phyloP scores from a whole-genome alignment of 164 flowering plant species.

The Litsea cubeba region DNA sequence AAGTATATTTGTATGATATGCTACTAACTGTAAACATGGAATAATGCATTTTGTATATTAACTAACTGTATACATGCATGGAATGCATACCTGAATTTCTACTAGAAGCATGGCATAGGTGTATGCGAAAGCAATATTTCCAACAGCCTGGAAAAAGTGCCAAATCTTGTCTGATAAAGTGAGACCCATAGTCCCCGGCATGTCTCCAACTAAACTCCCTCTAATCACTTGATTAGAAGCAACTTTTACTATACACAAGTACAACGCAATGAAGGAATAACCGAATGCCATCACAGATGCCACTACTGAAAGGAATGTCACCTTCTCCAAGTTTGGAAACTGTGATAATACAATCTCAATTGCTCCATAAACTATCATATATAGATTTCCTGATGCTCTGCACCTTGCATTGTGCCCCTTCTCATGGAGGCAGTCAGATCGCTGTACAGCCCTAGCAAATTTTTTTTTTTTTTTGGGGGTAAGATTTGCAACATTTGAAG shows the following conservation, averaged over 20 bases:
- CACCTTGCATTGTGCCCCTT: slow-evolving; percentile 26
- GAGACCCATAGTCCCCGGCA: slow-evolving; percentile 8
- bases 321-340: slow-evolving; percentile 38
- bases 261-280: slow-evolving; percentile 25
- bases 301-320: slow-evolving; percentile 30
- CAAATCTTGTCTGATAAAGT: slow-evolving; percentile 26
- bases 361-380: slow-evolving; percentile 28
- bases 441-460: slow-evolving; percentile 21
- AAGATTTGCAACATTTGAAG: not conserved
- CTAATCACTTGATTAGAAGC: slow-evolving; percentile 17
- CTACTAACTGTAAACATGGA: too few species aligned
- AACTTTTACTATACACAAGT: slow-evolving; percentile 21
- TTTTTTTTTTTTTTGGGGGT: not conserved
- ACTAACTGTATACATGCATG: too few species aligned
- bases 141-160: slow-evolving; percentile 35
- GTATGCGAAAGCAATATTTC: slow-evolving; percentile 44
- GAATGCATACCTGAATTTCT: slow-evolving; percentile 36
- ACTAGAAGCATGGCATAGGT: slow-evolving; percentile 31
- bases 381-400: slow-evolving; percentile 20
- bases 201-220: slow-evolving; percentile 25
- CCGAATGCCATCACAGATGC: slow-evolving; percentile 33
- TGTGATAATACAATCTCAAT: slow-evolving; percentile 33
- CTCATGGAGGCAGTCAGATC: slow-evolving; percentile 31
- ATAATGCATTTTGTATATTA: not conserved
- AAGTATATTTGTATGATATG: too few species aligned